Evolutionary conservation across 371 early-diverging fungal genomes (phyloP).

Genomic region (Mucor sp.): DNA sequence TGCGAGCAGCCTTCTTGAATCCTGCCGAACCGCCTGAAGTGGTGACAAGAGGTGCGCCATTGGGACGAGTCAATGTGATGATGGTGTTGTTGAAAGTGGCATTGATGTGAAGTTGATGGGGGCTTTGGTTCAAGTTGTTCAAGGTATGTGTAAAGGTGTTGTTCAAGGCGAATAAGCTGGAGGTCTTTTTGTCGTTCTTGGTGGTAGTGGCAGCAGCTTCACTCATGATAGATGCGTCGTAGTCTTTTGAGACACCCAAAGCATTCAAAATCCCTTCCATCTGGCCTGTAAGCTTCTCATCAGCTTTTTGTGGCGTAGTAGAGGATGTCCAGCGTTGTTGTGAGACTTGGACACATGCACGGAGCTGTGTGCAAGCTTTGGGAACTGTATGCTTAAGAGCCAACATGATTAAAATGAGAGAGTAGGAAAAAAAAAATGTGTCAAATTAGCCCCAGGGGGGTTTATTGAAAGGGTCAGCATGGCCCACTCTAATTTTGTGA

Average conservation of each 20-base stretch:
- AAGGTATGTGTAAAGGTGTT: constrained; percentile 12
- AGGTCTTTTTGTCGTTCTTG: neutral
- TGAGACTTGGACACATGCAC: constrained; percentile 9
- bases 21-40: constrained; percentile 86
- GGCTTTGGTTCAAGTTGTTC: constrained; percentile 23
- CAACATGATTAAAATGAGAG: constrained; percentile 16
- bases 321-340: constrained; percentile 17
- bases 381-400: constrained; percentile 22
- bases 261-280: constrained; percentile 26
- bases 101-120: constrained; percentile 74
- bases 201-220: constrained; percentile 1
- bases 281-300: constrained; percentile 15
- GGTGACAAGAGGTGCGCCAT: constrained; percentile 71
- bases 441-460: constrained; percentile 3
- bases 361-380: constrained; percentile 9
- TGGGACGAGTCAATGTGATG: constrained; percentile 75
- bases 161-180: neutral
- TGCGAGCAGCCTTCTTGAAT: constrained; percentile 87
- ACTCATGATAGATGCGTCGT: neutral
- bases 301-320: constrained; percentile 1
- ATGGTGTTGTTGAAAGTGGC: constrained; percentile 91
- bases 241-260: constrained; percentile 7
- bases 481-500: neutral
- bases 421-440: neutral
- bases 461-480: neutral